These are phyloP conservation scores for Lycium ferocissimum DNA, from an alignment of 257 asterid genomes.

Conservation along the genomic window DNA sequence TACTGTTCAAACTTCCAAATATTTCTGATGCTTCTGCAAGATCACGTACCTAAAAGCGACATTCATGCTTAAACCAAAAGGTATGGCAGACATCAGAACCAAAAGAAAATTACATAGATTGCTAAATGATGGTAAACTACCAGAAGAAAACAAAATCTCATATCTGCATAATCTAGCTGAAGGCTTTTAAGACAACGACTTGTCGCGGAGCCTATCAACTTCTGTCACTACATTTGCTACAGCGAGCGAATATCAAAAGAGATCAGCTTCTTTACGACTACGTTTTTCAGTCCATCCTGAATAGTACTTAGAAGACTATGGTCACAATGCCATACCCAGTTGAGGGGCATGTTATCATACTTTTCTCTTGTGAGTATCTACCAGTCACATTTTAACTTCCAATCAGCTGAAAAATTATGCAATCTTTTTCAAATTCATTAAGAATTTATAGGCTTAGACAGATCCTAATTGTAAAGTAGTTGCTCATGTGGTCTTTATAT, in stretches of 20 bases:
- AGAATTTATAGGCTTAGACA: neutral
- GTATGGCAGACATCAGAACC: neutral
- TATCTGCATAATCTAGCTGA: neutral
- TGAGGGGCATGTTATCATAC: neutral
- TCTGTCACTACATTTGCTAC: neutral
- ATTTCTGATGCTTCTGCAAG: slow-evolving; percentile 71
- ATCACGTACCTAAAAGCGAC: slow-evolving; percentile 64
- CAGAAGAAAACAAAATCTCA: neutral
- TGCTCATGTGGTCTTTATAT: neutral
- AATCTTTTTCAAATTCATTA: neutral
- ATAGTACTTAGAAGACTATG: neutral
- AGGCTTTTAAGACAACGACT: neutral
- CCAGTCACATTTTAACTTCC: neutral
- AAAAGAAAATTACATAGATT: neutral
- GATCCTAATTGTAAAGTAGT: neutral
- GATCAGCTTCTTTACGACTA: neutral
- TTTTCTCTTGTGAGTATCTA: neutral
- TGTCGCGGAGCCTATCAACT: neutral
- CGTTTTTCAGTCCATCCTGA: neutral
- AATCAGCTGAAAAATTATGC: neutral
- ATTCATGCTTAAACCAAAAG: neutral
- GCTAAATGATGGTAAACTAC: neutral
- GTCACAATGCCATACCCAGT: neutral
- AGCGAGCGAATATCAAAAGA: neutral
- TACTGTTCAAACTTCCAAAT: slow-evolving; percentile 54